Evolutionary conservation across 345 rosid species (phyloP).

Genomic region (Camelina laxa): DNA sequence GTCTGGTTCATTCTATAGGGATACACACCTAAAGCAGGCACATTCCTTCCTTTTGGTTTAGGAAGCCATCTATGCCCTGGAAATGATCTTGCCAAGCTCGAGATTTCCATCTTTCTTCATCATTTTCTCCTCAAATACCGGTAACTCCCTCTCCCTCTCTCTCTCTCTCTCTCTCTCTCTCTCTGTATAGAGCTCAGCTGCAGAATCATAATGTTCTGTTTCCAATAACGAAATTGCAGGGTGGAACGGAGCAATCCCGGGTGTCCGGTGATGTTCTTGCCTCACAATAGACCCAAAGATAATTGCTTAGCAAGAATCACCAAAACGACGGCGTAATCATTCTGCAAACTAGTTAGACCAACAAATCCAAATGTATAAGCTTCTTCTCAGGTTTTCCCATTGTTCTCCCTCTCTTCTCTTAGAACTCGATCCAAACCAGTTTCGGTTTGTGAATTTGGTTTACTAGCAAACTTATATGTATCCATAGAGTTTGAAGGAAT

Average conservation of each 20-base stretch:
- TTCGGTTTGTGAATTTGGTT: slow-evolving; percentile 20
- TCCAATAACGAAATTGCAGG: slow-evolving; percentile 19
- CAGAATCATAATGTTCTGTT: slow-evolving; percentile 9
- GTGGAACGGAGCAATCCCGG: slow-evolving; percentile 42
- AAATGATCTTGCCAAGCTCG: slow-evolving; percentile 87
- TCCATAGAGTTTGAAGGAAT: neutral
- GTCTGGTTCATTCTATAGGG: slow-evolving; percentile 43
- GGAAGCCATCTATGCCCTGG: slow-evolving; percentile 89
- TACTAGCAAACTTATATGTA: slow-evolving; percentile 5
- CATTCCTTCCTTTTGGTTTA: slow-evolving; percentile 84
- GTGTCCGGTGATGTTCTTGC: slow-evolving; percentile 43
- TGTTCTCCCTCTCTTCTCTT: slow-evolving; percentile 7
- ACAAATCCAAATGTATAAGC: slow-evolving; percentile 7
- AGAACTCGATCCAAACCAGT: slow-evolving; percentile 20
- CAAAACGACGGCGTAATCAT: slow-evolving; percentile 29
- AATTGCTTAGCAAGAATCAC: slow-evolving; percentile 48
- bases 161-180: neutral
- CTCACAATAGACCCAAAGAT: slow-evolving; percentile 45
- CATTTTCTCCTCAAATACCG: slow-evolving; percentile 72
- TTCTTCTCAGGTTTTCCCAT: slow-evolving; percentile 21
- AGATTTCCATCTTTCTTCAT: slow-evolving; percentile 77
- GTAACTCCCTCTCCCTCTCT: slow-evolving; percentile 30
- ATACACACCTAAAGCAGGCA: slow-evolving; percentile 62
- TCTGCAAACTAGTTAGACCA: slow-evolving; percentile 27
- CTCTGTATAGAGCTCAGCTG: neutral